Evolutionary conservation across 306 rosid genomes (phyloP).

Genomic region (Acmispon strigosus): DNA sequence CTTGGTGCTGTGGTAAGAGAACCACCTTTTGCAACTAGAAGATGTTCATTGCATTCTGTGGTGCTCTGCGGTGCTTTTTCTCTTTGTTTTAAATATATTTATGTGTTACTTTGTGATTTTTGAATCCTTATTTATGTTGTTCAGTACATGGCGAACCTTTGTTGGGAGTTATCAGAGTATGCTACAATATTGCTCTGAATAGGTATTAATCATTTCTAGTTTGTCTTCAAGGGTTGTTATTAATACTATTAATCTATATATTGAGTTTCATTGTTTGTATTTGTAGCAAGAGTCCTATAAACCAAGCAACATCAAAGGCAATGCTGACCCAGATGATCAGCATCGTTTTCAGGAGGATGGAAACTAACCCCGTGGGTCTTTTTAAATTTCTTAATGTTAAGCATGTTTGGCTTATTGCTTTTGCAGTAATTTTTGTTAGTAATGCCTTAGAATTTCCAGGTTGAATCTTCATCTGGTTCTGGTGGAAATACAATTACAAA

Average conservation of each 20-base stretch:
- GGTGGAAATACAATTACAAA: slow-evolving; percentile 40
- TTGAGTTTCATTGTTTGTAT: slow-evolving; percentile 33
- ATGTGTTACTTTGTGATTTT: not conserved
- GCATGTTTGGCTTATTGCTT: slow-evolving; percentile 14
- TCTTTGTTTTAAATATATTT: slow-evolving; percentile 6
- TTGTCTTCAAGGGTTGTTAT: slow-evolving; percentile 11
- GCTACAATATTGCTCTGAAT: slow-evolving; percentile 98
- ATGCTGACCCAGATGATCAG: slow-evolving; percentile 99
- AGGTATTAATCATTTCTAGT: slow-evolving; percentile 51
- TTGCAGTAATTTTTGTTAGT: not conserved
- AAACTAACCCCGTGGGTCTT: slow-evolving; percentile 67
- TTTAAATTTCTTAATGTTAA: slow-evolving; percentile 16
- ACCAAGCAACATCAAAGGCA: slow-evolving; percentile 99
- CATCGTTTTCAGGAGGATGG: slow-evolving; percentile 91
- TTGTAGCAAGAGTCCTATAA: slow-evolving; percentile 93
- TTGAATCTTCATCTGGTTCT: slow-evolving; percentile 48
- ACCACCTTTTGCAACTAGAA: slow-evolving; percentile 14
- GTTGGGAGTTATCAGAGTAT: slow-evolving; percentile 89
- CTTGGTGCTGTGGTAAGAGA: slow-evolving; percentile 10
- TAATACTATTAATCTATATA: slow-evolving; percentile 18
- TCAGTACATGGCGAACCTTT: slow-evolving; percentile 96
- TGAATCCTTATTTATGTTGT: slow-evolving; percentile 16
- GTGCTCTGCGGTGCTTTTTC: not conserved
- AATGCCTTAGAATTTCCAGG: slow-evolving; percentile 42
- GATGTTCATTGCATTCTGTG: slow-evolving; percentile 1